phyloP scores from a whole-genome alignment of 2,329 filamentous ascomycete species.

The Epichloe amarillans region DNA sequence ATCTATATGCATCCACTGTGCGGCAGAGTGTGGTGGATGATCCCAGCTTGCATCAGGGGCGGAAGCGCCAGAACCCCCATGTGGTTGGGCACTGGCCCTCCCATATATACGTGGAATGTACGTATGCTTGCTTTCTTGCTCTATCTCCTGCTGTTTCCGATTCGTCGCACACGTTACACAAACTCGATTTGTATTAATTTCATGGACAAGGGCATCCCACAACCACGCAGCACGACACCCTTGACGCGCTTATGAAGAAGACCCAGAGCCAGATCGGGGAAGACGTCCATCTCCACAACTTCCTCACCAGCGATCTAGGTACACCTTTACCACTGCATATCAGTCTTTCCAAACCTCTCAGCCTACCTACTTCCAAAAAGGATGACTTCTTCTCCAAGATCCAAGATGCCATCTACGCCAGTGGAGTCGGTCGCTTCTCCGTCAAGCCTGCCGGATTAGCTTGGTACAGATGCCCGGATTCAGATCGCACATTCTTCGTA shows the following conservation, averaged over 20 bases:
- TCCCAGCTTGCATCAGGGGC: conserved; percentile 71
- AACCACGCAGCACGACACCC: conserved; percentile 29
- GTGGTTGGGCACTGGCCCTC: conserved; percentile 83
- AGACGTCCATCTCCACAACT: conserved; percentile 42
- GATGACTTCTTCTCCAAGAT: conserved; percentile 51
- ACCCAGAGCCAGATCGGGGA: conserved; percentile 21
- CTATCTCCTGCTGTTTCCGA: neutral
- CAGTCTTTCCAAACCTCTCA: conserved; percentile 72
- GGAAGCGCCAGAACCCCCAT: conserved; percentile 72
- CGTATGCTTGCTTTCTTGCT: conserved; percentile 18
- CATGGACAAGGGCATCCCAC: conserved; percentile 39
- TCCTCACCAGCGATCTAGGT: conserved; percentile 66
- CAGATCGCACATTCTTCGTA: conserved; percentile 74
- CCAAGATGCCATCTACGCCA: conserved; percentile 22
- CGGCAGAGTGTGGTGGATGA: conserved; percentile 70
- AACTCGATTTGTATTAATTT: neutral
- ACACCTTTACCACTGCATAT: conserved; percentile 75
- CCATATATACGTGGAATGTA: conserved; percentile 89
- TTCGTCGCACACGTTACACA: neutral
- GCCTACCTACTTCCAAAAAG: conserved; percentile 60
- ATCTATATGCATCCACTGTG: conserved; percentile 75
- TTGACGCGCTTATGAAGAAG: conserved; percentile 29
- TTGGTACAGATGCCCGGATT: conserved; percentile 40
- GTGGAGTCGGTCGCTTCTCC: conserved; percentile 19
- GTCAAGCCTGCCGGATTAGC: conserved; percentile 27